These are phyloP conservation scores for Alternaria triticina DNA, from an alignment of 2,329 filamentous ascomycete species.

Conservation along the genomic window DNA sequence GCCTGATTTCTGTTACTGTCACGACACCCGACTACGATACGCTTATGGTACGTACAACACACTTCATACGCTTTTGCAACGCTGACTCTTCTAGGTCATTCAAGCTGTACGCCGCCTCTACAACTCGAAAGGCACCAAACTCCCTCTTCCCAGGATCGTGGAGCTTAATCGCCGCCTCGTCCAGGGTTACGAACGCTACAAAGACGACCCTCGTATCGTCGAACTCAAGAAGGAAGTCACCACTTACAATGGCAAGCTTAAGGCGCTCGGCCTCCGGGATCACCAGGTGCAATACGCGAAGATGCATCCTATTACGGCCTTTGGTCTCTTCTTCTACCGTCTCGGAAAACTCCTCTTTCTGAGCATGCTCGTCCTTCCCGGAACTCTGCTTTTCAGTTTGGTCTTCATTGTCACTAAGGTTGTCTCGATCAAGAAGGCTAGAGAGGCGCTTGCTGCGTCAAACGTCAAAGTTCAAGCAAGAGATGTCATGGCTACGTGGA, in stretches of 20 bases:
- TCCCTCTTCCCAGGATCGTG: conserved; percentile 89
- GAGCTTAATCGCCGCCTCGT: conserved; percentile 92
- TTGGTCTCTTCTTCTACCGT: conserved; percentile 80
- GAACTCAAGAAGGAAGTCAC: conserved; percentile 76
- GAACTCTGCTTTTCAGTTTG: conserved; percentile 78
- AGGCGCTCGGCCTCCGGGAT: conserved; percentile 85
- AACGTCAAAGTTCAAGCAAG: conserved; percentile 50
- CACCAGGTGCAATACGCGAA: conserved; percentile 94
- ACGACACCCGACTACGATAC: conserved; percentile 95
- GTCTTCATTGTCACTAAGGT: conserved; percentile 48
- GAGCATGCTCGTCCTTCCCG: conserved; percentile 81
- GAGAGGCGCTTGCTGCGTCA: conserved; percentile 49
- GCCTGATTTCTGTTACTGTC: conserved; percentile 86
- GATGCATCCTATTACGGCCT: conserved; percentile 77
- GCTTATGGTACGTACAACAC: conserved; percentile 69
- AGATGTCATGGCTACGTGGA: conserved; percentile 52
- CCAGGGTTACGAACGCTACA: conserved; percentile 90
- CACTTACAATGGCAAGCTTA: conserved; percentile 85
- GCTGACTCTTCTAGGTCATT: conserved; percentile 67
- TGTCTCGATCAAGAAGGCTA: conserved; percentile 48
- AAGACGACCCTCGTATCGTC: conserved; percentile 84
- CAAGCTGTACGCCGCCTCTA: conserved; percentile 93
- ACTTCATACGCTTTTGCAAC: rapidly evolving
- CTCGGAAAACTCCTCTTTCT: conserved; percentile 78
- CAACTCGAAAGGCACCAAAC: conserved; percentile 91